Evolutionary conservation across 2,329 filamentous ascomycete genomes (phyloP), one percentile per base, ranked within the genome.

Genomic region (Hypoxylon sp.): DNA sequence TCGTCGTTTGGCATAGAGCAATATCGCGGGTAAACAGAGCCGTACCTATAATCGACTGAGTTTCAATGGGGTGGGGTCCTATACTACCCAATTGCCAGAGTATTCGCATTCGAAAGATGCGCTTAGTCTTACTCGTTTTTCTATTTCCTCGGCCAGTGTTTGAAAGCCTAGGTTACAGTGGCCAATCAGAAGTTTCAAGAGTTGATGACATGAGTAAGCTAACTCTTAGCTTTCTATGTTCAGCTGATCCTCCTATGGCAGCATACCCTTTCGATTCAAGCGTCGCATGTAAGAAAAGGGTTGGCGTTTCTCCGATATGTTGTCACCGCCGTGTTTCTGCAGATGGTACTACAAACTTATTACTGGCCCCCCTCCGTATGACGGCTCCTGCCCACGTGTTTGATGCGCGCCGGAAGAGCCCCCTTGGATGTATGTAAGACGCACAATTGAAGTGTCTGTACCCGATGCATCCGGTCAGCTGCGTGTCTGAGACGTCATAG

Each of bases 361-460:
- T 51, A 62, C 58, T 52, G 44, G 58, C 11, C 57, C 52, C 47
- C 39, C 44, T 54, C 42, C 39, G 62, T 69, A 53, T 57, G 44
- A 66, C 63, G 47, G 58, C 48, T 61, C 31, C 47, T 44, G 44
- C 69, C 69, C 69, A 69, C 69, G 69, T 71, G 69, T 71, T 62
- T 68, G 57, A 71, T 65, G 57, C 55, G 44, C 62, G 46, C 62
- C 62, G 65, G 68, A 62, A 69, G 47, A 51, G 35, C 37, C 46
- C 59, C 65, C 50, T 55, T 69, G 37, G 46, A 70, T 61, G 57
- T 62, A 62, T 17, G 56, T 70, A 61, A 65, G 67, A 67, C 44
- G 39, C 44, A 32, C 39, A 48, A 50, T 29, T 29, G n/a, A 56
- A 46, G 59, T 60, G 63, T 67, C 27, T 57, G 59, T 60, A 62